phyloP scores from a whole-genome alignment of 2,329 filamentous ascomycete genomes.

The Cladosporium sp. region DNA sequence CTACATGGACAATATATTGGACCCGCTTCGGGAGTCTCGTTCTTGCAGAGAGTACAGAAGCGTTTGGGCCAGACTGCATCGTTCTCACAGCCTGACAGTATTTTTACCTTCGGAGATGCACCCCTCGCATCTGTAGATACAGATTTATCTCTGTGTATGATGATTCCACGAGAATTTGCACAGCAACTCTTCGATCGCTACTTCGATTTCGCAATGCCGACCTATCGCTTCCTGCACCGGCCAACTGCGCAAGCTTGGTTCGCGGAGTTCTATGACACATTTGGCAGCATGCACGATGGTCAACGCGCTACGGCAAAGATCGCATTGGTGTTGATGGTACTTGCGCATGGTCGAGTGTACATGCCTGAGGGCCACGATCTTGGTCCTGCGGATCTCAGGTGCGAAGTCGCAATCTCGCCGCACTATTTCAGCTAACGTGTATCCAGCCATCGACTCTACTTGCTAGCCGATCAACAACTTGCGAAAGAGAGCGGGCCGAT shows the following conservation, averaged over 20 bases:
- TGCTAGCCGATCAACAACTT: background rate
- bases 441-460: background rate
- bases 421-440: background rate
- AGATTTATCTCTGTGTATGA: slow-evolving; percentile 42
- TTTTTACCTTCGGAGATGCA: slow-evolving; percentile 41
- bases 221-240: slow-evolving; percentile 46
- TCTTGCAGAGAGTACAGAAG: slow-evolving; percentile 53
- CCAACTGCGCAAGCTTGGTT: slow-evolving; percentile 46
- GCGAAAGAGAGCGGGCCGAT: slow-evolving; percentile 25
- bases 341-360: background rate
- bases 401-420: background rate
- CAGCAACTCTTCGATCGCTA: slow-evolving; percentile 40
- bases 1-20: slow-evolving; percentile 30
- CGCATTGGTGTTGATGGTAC: background rate
- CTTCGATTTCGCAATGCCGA: slow-evolving; percentile 47
- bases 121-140: background rate
- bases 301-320: background rate
- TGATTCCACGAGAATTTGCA: slow-evolving; percentile 39
- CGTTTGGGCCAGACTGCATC: slow-evolving; percentile 40
- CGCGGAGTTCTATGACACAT: slow-evolving; percentile 2
- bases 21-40: slow-evolving; percentile 36
- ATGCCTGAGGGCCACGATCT: background rate
- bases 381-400: background rate
- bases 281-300: slow-evolving; percentile 22
- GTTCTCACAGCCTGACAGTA: slow-evolving; percentile 41